Percentiles rank a stretch among this genome's conserved stretches.
Evolutionary conservation across 805 yeast genomes (phyloP).

Genomic region (Suhomyces vadensis): DNA sequence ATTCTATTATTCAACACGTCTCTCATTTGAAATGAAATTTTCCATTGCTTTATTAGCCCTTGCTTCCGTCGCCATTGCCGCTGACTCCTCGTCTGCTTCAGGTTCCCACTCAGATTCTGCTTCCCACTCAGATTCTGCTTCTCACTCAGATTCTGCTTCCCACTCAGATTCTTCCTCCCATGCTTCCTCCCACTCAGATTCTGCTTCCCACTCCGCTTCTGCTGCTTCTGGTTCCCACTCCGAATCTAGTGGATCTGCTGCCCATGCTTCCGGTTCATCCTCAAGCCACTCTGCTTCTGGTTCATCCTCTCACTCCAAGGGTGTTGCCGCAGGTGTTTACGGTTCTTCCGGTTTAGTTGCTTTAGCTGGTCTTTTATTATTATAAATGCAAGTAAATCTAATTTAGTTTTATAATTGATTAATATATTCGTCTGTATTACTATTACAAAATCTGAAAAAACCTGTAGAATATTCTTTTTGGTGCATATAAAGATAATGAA

Average conservation of each 20-base stretch:
- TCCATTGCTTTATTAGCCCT: slow-evolving; percentile 10
- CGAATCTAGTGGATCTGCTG: slow-evolving; percentile 5
- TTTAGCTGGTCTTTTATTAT: slow-evolving; percentile 27
- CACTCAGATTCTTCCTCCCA: slow-evolving; percentile 16
- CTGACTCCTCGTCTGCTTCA: slow-evolving; percentile 12
- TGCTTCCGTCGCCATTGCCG: slow-evolving; percentile 13
- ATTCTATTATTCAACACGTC: background rate
- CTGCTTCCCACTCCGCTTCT: slow-evolving; percentile 17
- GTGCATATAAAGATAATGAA: no score
- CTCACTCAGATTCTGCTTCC: slow-evolving; percentile 14
- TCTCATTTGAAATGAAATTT: slow-evolving; percentile 15
- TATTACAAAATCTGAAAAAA: no score
- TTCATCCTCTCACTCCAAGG: slow-evolving; percentile 8
- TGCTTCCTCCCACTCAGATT: slow-evolving; percentile 17
- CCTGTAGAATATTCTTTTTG: no score
- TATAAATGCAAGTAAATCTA: slow-evolving; percentile 14
- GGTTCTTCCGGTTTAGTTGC: slow-evolving; percentile 28
- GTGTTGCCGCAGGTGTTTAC: slow-evolving; percentile 11
- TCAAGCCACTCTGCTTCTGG: slow-evolving; percentile 19
- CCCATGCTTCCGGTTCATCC: slow-evolving; percentile 12
- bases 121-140: slow-evolving; percentile 13
- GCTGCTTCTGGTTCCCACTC: slow-evolving; percentile 11
- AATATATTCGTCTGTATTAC: background rate
- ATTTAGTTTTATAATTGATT: background rate
- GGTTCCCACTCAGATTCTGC: slow-evolving; percentile 10